Conservation (phyloP, 192 early-diverging fungal genomes). For the Gaertneriomyces semiglobifer region DNA sequence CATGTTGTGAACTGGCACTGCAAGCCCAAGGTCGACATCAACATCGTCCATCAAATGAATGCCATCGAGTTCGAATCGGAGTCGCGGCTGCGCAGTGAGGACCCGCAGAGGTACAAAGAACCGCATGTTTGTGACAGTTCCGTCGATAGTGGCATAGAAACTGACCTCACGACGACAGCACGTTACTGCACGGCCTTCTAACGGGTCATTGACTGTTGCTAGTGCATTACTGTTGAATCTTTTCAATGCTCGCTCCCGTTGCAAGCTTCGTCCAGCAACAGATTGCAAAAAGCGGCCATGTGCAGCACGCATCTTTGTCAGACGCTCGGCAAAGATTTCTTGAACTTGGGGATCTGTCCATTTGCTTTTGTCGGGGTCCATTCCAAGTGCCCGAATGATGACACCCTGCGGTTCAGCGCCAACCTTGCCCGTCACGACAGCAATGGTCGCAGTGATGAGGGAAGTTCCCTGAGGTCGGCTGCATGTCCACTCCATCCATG, state of each 20-base stretch:
- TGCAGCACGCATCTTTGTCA: not conserved
- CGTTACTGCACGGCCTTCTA: not conserved
- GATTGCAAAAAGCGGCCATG: not conserved
- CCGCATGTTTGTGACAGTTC: not conserved
- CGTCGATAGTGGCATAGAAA: conserved; percentile 4
- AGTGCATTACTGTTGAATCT: not conserved
- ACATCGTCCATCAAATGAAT: conserved; percentile 4
- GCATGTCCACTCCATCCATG: not conserved
- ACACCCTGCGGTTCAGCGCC: not conserved
- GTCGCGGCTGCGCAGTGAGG: not conserved
- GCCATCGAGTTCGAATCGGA: conserved; percentile 1
- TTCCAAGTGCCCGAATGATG: conserved; percentile 1
- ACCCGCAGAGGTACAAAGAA: not conserved
- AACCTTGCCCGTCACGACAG: not conserved
- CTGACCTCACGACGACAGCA: conserved; percentile 1
- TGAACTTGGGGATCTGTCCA: not conserved
- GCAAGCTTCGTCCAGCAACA: not conserved
- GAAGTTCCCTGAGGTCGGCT: not conserved
- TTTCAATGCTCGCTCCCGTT: conserved; percentile 1
- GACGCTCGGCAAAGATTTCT: not conserved
- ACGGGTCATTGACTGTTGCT: not conserved
- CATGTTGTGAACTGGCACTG: conserved; percentile 1
- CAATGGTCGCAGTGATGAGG: not conserved
- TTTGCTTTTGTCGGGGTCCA: not conserved
- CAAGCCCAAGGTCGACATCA: conserved; percentile 3